Percentiles rank a stretch among this genome's conserved stretches.
phyloP scores from a whole-genome alignment of 768 basidiomycete species.

The Mycena leptocephala region DNA sequence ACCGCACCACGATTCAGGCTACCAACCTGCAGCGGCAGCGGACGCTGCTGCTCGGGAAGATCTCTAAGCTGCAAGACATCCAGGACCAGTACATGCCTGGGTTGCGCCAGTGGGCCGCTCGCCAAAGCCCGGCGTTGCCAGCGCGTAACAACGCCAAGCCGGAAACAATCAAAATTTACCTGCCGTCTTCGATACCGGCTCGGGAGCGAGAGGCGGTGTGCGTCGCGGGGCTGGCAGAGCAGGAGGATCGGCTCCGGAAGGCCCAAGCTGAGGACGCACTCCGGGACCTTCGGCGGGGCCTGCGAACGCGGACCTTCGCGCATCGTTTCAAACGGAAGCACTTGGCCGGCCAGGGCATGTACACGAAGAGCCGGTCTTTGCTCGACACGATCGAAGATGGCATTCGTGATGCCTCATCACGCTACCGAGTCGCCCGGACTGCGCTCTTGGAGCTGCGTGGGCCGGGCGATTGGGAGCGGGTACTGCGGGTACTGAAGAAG shows the following conservation, averaged over 20 bases:
- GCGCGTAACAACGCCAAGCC: not conserved
- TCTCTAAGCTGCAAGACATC: not conserved
- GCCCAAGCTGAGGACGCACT: conserved; percentile 40
- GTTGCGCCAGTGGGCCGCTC: not conserved
- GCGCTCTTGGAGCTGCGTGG: conserved; percentile 28
- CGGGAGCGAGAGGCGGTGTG: conserved; percentile 9
- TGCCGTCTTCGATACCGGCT: conserved; percentile 38
- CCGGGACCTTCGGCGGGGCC: conserved; percentile 26
- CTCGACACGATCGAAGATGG: conserved; percentile 29
- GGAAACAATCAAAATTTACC: conserved; percentile 30
- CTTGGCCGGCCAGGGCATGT: conserved; percentile 28
- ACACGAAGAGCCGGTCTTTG: conserved; percentile 27
- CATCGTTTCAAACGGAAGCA: conserved; percentile 36
- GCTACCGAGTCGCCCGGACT: not conserved
- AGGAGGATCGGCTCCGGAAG: conserved; percentile 37
- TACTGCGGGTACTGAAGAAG: conserved; percentile 8
- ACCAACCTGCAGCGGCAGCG: not conserved
- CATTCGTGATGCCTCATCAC: not conserved
- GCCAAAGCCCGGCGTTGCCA: not conserved
- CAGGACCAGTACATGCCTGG: not conserved
- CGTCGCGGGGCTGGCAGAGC: conserved; percentile 21
- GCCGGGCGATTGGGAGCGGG: conserved; percentile 28
- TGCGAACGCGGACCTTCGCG: conserved; percentile 33
- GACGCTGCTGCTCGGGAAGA: not conserved
- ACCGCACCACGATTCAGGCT: not conserved